These are phyloP conservation scores for Ramularia endophylla DNA, from an alignment of 2,329 filamentous ascomycete species.

Conservation along the genomic window DNA sequence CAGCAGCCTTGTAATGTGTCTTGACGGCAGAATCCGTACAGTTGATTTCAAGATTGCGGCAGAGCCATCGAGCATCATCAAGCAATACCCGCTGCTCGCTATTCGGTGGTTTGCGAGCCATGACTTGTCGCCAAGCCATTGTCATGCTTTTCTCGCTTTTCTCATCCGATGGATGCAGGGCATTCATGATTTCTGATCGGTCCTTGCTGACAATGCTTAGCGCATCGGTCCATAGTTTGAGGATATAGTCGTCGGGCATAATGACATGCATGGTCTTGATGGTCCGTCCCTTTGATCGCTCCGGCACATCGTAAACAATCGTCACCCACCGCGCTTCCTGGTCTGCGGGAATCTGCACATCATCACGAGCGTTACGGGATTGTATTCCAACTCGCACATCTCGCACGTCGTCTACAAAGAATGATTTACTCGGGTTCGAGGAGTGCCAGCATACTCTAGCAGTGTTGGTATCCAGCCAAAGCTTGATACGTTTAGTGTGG, in stretches of 20 bases:
- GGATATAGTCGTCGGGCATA: constrained; percentile 64
- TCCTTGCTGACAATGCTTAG: constrained; percentile 80
- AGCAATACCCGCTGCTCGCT: constrained; percentile 71
- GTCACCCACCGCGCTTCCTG: constrained; percentile 77
- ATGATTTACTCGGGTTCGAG: constrained; percentile 68
- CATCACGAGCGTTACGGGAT: constrained; percentile 81
- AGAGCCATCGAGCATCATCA: constrained; percentile 72
- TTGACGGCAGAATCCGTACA: constrained; percentile 69
- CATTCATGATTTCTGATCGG: constrained; percentile 84
- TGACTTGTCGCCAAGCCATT: constrained; percentile 68
- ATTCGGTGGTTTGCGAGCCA: constrained; percentile 57
- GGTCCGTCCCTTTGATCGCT: constrained; percentile 63
- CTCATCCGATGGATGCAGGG: constrained; percentile 69
- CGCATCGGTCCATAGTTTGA: constrained; percentile 75
- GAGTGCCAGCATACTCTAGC: constrained; percentile 87
- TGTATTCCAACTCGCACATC: constrained; percentile 81
- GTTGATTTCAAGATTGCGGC: constrained; percentile 87
- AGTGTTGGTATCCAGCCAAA: constrained; percentile 74
- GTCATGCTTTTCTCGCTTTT: constrained; percentile 69
- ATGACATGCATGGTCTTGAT: constrained; percentile 83
- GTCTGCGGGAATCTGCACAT: constrained; percentile 64
- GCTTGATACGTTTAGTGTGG: constrained; percentile 62
- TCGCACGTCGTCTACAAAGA: constrained; percentile 93
- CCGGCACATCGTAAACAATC: constrained; percentile 75
- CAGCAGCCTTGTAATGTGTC: constrained; percentile 67